Evolutionary conservation across 768 basidiomycete genomes (phyloP), one percentile per base, ranked within the genome.

Genomic region (Udeniomyces megalosporus): DNA sequence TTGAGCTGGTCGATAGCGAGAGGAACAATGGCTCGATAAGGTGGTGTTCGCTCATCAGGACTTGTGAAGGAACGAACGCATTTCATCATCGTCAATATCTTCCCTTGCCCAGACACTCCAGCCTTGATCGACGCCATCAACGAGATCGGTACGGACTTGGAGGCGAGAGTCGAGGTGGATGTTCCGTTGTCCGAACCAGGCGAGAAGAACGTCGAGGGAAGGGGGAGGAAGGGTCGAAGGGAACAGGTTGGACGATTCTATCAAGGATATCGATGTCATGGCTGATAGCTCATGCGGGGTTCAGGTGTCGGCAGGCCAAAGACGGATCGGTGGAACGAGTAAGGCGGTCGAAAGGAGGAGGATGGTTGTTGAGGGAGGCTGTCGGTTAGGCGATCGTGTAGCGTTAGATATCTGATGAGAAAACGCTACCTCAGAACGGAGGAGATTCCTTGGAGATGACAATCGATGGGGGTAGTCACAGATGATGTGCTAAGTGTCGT

Each of bases 161-260:
- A 63, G 56, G 12, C 62, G 62, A 31, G 48, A 22, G 55, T 63
- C 62, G 49, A 63, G 48, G 48, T 51, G 38, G 56, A 63, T 48
- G 22, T 51, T 24, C 24, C n/a, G 62, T 0, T 20, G 4, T 2
- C 28, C 26, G 28, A 63, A 47, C 62, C 62, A 63, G 24, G 20
- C 62, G 44, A 63, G 47, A 12, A 63, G 57, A 1, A 63, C 22
- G 35, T 63, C 62, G 35, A 57, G 12, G 2, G 62, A 63, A 7
- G 62, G 62, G 22, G 62, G 28, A 1, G 62, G 35, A 17, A 58
- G 38, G 12, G 42, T 29, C 4, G 55, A 46, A 2, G 55, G 42
- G 55, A 57, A 57, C 15, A 57, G 55, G 20, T 5, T 42, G 12
- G 53, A n/a, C n/a, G n/a, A n/a, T n/a, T n/a, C n/a, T n/a, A n/a